phyloP scores from a whole-genome alignment of 176 grass and related monocot genomes.

The Alloteropsis semialata region DNA sequence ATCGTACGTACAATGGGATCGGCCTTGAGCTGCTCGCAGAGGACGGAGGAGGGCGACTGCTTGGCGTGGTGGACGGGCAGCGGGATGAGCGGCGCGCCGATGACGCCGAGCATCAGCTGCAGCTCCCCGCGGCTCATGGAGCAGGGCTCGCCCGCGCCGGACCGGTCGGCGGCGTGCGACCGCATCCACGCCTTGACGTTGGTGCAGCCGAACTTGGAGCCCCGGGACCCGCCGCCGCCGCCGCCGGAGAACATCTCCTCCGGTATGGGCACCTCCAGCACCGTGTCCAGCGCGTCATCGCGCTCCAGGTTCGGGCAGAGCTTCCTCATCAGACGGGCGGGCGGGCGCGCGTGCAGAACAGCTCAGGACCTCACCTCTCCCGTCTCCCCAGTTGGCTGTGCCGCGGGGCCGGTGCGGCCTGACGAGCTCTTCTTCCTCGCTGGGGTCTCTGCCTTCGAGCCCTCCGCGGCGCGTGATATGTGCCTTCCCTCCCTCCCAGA shows the following conservation, averaged over 20 bases:
- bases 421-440: background rate
- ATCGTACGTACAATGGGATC: slow-evolving; percentile 65
- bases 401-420: background rate
- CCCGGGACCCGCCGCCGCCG: slow-evolving; percentile 26
- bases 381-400: background rate
- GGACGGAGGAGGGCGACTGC: slow-evolving; percentile 60
- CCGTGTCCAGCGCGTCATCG: slow-evolving; percentile 93
- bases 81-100: slow-evolving; percentile 92
- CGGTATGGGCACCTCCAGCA: slow-evolving; percentile 93
- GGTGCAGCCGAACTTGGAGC: slow-evolving; percentile 59
- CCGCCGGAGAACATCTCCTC: slow-evolving; percentile 90
- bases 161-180: slow-evolving; percentile 48
- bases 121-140: slow-evolving; percentile 79
- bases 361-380: background rate
- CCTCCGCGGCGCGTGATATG: slow-evolving; percentile 2
- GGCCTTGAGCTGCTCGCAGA: slow-evolving; percentile 68
- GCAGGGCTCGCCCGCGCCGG: slow-evolving; percentile 45
- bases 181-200: slow-evolving; percentile 92
- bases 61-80: slow-evolving; percentile 69
- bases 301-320: slow-evolving; percentile 90
- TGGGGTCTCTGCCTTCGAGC: background rate
- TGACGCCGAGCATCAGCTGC: slow-evolving; percentile 97
- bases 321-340: slow-evolving; percentile 60
- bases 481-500: background rate
- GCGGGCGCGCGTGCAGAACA: background rate